A percentile compares a stretch with the other conserved stretches of the same genome.
Conservation (phyloP, 2,329 filamentous ascomycete species). For the Mollisia scopiformis region DNA sequence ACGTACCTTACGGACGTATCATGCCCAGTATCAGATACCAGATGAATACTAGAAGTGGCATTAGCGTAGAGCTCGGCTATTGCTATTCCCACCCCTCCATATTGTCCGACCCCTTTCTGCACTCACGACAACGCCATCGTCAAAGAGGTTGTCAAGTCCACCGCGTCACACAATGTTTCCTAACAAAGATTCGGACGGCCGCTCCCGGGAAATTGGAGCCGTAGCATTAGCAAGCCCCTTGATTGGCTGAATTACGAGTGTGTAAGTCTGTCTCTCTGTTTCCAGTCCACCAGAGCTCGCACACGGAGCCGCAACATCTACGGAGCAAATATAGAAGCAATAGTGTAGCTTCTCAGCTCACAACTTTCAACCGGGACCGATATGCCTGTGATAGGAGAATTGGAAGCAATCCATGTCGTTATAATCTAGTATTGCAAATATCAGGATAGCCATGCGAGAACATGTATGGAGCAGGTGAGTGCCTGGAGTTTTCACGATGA, state of each 20-base stretch:
- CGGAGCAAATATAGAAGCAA: background rate
- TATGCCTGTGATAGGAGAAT: background rate
- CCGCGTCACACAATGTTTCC: background rate
- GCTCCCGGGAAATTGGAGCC: background rate
- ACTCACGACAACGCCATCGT: background rate
- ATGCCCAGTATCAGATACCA: background rate
- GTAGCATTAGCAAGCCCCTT: background rate
- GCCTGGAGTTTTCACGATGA: no score
- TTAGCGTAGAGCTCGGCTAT: background rate
- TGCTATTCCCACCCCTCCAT: background rate
- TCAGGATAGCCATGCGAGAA: no score
- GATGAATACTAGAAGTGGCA: background rate
- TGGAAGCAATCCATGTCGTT: no score
- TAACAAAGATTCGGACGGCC: background rate
- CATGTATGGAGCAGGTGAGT: no score
- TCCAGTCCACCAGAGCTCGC: no score
- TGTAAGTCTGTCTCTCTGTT: no score
- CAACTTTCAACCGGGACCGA: background rate
- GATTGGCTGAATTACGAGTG: conserved; percentile 1
- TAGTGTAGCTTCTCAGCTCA: background rate
- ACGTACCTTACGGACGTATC: background rate
- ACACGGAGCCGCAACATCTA: background rate
- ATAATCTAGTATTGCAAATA: no score
- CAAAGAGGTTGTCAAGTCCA: background rate
- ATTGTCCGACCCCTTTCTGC: background rate